A percentile compares a stretch with the other conserved stretches of the same genome.
These are phyloP conservation scores for Backusella australiensis DNA, from an alignment of 192 early-diverging fungal genomes.

Conservation along the genomic window DNA sequence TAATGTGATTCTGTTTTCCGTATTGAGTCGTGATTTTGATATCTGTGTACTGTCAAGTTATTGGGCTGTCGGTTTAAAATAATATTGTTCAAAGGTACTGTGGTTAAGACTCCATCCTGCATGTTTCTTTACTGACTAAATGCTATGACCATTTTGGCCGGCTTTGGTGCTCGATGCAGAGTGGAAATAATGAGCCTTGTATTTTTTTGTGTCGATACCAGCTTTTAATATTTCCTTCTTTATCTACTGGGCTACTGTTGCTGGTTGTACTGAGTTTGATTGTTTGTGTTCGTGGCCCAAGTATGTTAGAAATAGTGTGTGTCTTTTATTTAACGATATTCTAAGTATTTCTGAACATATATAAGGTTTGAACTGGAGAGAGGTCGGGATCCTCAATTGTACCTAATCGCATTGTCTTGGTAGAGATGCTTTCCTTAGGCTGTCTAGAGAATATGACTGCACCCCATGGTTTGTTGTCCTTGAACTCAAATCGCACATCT, in stretches of 20 bases:
- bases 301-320: conserved; percentile 4
- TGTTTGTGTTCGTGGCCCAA: background rate
- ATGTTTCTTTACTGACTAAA: background rate
- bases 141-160: background rate
- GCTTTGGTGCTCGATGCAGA: background rate
- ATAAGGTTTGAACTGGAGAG: background rate
- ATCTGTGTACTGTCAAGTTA: background rate
- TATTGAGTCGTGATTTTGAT: background rate
- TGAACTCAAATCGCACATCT: background rate
- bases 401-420: background rate
- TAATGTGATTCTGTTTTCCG: conserved; percentile 9
- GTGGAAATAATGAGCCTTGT: background rate
- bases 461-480: background rate
- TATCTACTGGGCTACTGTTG: background rate
- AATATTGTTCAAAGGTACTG: conserved; percentile 8
- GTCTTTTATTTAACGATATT: background rate
- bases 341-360: background rate
- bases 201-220: background rate
- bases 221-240: background rate
- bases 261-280: background rate
- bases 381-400: background rate
- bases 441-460: background rate
- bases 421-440: background rate
- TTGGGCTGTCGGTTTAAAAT: background rate
- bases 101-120: background rate